Evolutionary conservation across 2,329 filamentous ascomycete genomes (phyloP), one percentile per base, ranked within the genome.

Genomic region (Pseudocercospora cruenta): DNA sequence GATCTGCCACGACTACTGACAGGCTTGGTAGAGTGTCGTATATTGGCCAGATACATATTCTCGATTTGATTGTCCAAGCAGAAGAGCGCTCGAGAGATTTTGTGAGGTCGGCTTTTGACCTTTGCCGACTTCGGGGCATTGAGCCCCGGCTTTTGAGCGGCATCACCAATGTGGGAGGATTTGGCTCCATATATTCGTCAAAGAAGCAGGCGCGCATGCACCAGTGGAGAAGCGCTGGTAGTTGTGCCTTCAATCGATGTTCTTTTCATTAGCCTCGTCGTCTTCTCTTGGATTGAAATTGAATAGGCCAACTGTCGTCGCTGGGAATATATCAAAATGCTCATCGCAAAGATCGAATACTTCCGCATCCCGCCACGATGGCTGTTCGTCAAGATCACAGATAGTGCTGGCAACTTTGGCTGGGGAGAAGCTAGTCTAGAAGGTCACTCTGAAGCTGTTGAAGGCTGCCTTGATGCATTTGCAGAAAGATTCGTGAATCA

Each of bases 361-460:
- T 93, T 92, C 76, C 86, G 90, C 19, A 87, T 93, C 8, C 88
- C 88, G 43, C 91, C 91, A 16, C 83, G 91, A 49, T 93, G 90
- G 90, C 82, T 93, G 1, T 91, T 93, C 70, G 90, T 93, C 70
- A 93, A 93, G 76, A 85, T 93, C 68, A 88, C 86, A 1, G 90
- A 93, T 73, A 86, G 87, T 28, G 82, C 83, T 1, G 89, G 87
- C 4, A 82, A 86, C 33, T 80, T 83, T 59, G 91, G 90, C 24
- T 69, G 67, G 67, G 67, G 67, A 16, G 67, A 69, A 60, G 88
- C 67, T 0, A 90, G 89, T 0, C 79, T 93, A 0, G 90, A 93
- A 77, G 91, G 90, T 0, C 91, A 93, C 72, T 89, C 88, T 0
- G 85, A 91, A 67, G 89, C 90, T 1, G 89, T 93, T 0, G 91